These are phyloP conservation scores for Micractinium conductrix DNA, from an alignment of 139 green algal genomes.

Conservation along the genomic window DNA sequence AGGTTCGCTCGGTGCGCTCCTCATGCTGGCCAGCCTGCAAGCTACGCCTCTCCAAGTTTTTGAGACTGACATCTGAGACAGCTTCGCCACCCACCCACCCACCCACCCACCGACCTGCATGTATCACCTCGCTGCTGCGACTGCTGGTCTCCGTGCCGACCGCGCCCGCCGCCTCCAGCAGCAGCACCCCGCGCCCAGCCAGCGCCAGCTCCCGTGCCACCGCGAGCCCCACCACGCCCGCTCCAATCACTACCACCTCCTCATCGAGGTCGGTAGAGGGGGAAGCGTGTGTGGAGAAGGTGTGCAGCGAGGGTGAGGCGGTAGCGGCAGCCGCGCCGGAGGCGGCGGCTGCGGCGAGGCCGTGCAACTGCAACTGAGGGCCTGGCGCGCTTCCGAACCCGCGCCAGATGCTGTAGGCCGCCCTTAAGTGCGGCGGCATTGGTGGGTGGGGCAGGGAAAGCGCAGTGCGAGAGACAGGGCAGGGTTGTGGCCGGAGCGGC, in stretches of 20 bases:
- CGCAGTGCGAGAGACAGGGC: too few species aligned
- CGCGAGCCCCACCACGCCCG: constrained; percentile 85
- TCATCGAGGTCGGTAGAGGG: neutral
- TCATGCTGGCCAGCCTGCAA: too few species aligned
- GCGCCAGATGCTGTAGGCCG: neutral
- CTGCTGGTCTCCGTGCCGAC: constrained; percentile 75
- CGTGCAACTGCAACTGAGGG: neutral
- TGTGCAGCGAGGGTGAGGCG: neutral
- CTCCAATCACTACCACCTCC: constrained; percentile 47
- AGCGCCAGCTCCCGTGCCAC: constrained; percentile 64
- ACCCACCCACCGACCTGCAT: constrained; percentile 47
- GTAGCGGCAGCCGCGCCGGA: neutral
- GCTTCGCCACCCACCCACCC: too few species aligned
- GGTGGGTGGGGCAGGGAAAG: too few species aligned
- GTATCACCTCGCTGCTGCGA: constrained; percentile 63
- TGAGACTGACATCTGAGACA: too few species aligned
- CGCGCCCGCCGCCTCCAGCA: constrained; percentile 66
- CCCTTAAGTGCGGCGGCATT: too few species aligned
- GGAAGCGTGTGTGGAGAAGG: neutral
- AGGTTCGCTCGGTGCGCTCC: too few species aligned
- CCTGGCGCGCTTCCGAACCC: too few species aligned
- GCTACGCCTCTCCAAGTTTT: too few species aligned
- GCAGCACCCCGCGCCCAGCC: constrained; percentile 61
- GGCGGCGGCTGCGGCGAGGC: neutral
- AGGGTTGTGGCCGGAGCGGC: too few species aligned